phyloP scores from a whole-genome alignment of 2,329 filamentous ascomycete genomes.

The Sporothrix humicola region DNA sequence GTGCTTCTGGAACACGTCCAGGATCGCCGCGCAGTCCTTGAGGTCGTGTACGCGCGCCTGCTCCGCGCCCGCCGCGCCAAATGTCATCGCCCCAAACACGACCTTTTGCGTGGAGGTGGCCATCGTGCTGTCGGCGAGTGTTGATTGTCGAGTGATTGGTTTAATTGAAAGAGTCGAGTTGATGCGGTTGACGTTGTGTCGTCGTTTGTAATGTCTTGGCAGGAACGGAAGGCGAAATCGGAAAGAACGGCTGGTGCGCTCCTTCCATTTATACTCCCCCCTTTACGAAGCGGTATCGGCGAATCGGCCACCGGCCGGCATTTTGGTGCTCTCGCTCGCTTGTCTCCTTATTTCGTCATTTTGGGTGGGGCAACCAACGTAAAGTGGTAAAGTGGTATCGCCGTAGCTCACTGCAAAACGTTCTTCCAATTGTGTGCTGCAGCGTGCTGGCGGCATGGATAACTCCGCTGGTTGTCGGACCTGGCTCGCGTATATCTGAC shows the following conservation, averaged over 20 bases:
- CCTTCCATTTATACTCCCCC: conserved; percentile 1
- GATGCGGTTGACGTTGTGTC: not conserved
- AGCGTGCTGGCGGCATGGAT: not conserved
- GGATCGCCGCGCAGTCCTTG: conserved; percentile 62
- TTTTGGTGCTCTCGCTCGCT: not conserved
- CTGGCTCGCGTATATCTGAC: not conserved
- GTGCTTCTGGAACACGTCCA: conserved; percentile 68
- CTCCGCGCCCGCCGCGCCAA: conserved; percentile 41
- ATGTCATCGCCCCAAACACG: conserved; percentile 44
- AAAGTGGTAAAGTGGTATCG: not conserved
- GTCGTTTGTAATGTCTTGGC: not conserved
- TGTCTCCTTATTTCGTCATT: not conserved
- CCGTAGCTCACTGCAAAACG: not conserved
- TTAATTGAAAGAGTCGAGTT: not conserved
- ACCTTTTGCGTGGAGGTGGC: conserved; percentile 37
- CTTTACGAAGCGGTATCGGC: not conserved
- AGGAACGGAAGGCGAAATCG: not conserved
- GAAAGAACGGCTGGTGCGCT: not conserved
- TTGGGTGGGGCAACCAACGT: not conserved
- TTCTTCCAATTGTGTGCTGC: conserved; percentile 10
- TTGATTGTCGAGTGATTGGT: too few species aligned
- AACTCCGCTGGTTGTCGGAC: not conserved
- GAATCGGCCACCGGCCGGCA: conserved; percentile 19
- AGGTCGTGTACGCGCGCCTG: conserved; percentile 43
- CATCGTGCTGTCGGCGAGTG: not conserved